These are phyloP conservation scores for Rosa lucieae DNA, from an alignment of 306 rosid genomes.

Conservation along the genomic window DNA sequence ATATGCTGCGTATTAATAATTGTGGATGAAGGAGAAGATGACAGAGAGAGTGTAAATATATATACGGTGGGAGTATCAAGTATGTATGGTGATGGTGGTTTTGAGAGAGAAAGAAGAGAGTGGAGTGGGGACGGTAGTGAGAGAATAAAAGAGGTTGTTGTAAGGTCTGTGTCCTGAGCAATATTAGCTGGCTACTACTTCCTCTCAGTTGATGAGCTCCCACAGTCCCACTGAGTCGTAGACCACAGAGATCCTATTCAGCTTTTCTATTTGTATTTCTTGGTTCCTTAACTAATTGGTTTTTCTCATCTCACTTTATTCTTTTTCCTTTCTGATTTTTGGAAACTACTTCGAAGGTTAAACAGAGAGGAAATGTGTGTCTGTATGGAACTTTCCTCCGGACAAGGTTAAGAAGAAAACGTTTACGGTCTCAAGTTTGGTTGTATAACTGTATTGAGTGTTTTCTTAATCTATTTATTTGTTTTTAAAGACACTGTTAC, in stretches of 20 bases:
- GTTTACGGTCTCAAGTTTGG: not conserved
- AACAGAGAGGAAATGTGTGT: not conserved
- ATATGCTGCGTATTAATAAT: not conserved
- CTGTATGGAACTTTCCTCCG: no score
- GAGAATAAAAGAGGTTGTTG: conserved; percentile 48
- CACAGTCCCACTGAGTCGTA: conserved; percentile 23
- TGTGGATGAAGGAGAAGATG: not conserved
- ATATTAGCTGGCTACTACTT: conserved; percentile 79
- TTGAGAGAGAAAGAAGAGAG: not conserved
- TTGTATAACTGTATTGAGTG: not conserved
- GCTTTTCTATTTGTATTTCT: not conserved
- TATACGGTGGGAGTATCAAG: not conserved
- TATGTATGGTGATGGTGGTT: not conserved
- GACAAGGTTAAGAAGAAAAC: not conserved
- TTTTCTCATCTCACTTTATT: not conserved
- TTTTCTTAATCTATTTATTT: not conserved
- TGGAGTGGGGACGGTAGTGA: conserved; percentile 8
- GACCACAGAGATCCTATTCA: not conserved
- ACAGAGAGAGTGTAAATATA: not conserved
- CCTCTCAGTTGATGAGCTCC: conserved; percentile 10
- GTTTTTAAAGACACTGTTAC: no score
- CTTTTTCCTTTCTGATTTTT: not conserved
- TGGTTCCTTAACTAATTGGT: not conserved
- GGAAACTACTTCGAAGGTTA: not conserved
- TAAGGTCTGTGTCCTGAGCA: conserved; percentile 48